These are phyloP conservation scores for Quambalaria eucalypti DNA, from an alignment of 1,284 basidiomycete genomes.

Conservation along the genomic window DNA sequence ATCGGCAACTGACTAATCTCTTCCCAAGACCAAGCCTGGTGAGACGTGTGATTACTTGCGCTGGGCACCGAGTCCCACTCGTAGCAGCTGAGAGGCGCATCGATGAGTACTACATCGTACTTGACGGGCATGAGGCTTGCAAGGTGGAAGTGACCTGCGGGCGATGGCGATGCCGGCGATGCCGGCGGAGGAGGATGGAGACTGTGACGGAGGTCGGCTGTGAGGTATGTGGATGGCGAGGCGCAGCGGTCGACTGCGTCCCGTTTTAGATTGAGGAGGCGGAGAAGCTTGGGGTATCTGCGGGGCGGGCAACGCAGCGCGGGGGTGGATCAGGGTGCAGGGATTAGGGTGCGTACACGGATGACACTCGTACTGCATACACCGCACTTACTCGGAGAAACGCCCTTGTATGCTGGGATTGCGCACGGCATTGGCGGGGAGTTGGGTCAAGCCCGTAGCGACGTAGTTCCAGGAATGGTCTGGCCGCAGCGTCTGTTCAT, in stretches of 20 bases:
- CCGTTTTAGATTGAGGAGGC: slow-evolving; percentile 32
- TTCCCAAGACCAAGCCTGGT: slow-evolving; percentile 63
- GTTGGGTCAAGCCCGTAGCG: slow-evolving; percentile 48
- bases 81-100: slow-evolving; percentile 62
- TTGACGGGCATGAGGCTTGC: slow-evolving; percentile 53
- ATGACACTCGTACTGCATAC: slow-evolving; percentile 55
- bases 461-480: slow-evolving; percentile 88
- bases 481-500: slow-evolving; percentile 88
- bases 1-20: slow-evolving; percentile 72
- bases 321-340: too few relatives aligned
- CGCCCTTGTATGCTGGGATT: slow-evolving; percentile 55
- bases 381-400: slow-evolving; percentile 82
- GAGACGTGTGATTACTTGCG: neutral
- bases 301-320: slow-evolving; percentile 49
- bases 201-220: slow-evolving; percentile 19
- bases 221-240: slow-evolving; percentile 33
- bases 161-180: slow-evolving; percentile 5
- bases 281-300: slow-evolving; percentile 35
- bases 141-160: slow-evolving; percentile 14
- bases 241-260: slow-evolving; percentile 21
- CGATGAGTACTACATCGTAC: slow-evolving; percentile 88
- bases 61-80: slow-evolving; percentile 15
- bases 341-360: neutral
- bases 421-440: slow-evolving; percentile 37
- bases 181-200: neutral